A percentile compares a stretch with the other conserved stretches of the same genome.
These are phyloP conservation scores for Ascochyta rabiei DNA, from an alignment of 2,329 filamentous ascomycete genomes.

Conservation along the genomic window DNA sequence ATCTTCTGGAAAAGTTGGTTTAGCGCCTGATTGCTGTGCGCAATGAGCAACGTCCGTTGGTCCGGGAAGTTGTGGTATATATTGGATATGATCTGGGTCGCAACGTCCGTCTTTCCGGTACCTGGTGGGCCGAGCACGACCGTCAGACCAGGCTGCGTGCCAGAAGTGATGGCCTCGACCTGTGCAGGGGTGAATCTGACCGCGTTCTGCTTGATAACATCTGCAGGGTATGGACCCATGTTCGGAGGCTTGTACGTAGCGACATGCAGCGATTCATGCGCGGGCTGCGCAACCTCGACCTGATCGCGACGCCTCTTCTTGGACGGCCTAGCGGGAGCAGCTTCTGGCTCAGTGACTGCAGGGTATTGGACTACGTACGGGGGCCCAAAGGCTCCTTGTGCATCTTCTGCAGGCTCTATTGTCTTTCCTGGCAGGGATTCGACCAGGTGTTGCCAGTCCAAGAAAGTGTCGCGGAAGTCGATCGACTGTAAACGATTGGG, in stretches of 20 bases:
- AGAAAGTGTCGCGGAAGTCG: constrained; percentile 92
- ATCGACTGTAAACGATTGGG: constrained; percentile 77
- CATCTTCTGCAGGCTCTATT: constrained; percentile 77
- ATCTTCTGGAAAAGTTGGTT: constrained; percentile 99
- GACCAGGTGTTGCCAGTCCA: constrained; percentile 92
- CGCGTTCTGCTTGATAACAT: constrained; percentile 79
- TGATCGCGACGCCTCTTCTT: constrained; percentile 88
- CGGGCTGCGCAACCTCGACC: constrained; percentile 66
- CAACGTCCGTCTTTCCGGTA: constrained; percentile 98
- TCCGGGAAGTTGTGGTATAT: constrained; percentile 97
- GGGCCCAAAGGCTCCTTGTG: constrained; percentile 76
- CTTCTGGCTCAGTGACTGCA: constrained; percentile 44
- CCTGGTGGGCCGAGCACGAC: constrained; percentile 94
- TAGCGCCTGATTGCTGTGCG: constrained; percentile 96
- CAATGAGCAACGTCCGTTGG: constrained; percentile 88
- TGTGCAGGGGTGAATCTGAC: constrained; percentile 91
- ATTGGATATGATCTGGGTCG: constrained; percentile 97
- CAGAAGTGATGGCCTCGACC: constrained; percentile 89
- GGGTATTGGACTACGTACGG: constrained; percentile 81
- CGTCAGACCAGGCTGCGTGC: constrained; percentile 91
- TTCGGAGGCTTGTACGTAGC: constrained; percentile 90
- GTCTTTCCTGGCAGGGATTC: constrained; percentile 88
- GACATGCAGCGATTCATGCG: constrained; percentile 73
- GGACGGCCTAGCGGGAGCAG: constrained; percentile 63
- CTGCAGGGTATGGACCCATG: constrained; percentile 85